These are phyloP conservation scores for Solanum hybrid DNA, from an alignment of 305 asterid genomes.

Conservation along the genomic window DNA sequence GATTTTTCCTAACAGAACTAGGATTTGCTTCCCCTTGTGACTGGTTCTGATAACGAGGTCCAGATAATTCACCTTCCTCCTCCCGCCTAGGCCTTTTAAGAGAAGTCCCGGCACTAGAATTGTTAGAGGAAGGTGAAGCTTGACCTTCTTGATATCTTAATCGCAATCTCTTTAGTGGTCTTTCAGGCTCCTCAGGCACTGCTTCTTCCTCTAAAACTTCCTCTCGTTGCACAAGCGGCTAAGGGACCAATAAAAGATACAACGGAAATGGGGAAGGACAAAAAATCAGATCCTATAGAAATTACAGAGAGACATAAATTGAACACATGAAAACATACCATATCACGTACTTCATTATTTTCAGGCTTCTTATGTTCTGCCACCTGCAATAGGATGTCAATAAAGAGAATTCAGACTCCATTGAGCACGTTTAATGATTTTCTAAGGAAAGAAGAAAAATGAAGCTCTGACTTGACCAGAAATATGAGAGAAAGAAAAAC, in stretches of 20 bases:
- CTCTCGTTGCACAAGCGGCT: constrained; percentile 11
- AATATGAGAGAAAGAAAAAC: neutral
- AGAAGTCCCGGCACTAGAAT: constrained; percentile 14
- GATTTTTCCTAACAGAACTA: constrained; percentile 31
- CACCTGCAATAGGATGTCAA: constrained; percentile 8
- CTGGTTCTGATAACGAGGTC: constrained; percentile 2
- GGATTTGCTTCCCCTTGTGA: constrained; percentile 13
- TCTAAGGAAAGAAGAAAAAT: neutral
- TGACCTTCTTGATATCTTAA: constrained; percentile 26
- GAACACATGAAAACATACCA: neutral
- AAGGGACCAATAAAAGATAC: constrained; percentile 5
- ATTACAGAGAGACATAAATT: neutral
- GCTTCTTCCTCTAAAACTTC: constrained; percentile 27
- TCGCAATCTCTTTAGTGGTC: constrained; percentile 35
- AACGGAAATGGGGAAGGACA: neutral
- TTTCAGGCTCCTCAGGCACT: constrained; percentile 28
- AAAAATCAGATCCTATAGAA: constrained; percentile 4
- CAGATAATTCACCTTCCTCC: constrained; percentile 23
- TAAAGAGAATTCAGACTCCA: neutral
- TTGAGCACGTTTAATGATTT: neutral
- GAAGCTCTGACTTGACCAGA: neutral
- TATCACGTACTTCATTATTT: neutral
- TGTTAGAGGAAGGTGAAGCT: constrained; percentile 12
- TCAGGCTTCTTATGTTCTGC: neutral
- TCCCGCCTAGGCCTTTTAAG: constrained; percentile 21